These are phyloP conservation scores for Corchorus capsularis DNA, from an alignment of 345 rosid genomes.

Conservation along the genomic window DNA sequence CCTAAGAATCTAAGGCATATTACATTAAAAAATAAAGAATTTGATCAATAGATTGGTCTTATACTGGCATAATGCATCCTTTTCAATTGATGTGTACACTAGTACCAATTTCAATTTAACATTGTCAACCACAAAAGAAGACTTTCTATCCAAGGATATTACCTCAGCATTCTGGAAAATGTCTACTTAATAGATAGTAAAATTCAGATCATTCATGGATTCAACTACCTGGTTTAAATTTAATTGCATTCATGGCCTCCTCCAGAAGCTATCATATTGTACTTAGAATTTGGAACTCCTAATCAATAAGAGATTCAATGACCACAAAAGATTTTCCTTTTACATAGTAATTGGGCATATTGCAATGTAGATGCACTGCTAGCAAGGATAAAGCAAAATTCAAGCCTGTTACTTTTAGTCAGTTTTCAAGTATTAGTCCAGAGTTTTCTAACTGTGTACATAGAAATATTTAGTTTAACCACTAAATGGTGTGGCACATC, in stretches of 20 bases:
- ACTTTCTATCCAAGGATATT: not conserved
- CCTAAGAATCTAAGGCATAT: slow-evolving; percentile 6
- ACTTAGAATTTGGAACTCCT: not conserved
- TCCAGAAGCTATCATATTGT: not conserved
- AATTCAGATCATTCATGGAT: not conserved
- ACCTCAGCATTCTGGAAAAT: not conserved
- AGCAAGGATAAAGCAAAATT: slow-evolving; percentile 3
- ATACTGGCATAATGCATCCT: not conserved
- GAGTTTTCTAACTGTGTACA: not conserved
- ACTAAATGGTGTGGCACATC: not conserved
- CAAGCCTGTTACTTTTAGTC: not conserved
- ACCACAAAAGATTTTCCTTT: not conserved
- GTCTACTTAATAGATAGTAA: not conserved
- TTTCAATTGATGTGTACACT: not conserved
- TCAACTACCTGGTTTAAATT: not conserved
- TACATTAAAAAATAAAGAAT: not conserved
- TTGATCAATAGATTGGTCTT: not conserved
- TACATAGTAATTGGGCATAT: not conserved
- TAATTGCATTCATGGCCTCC: not conserved
- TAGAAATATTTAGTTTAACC: slow-evolving; percentile 2
- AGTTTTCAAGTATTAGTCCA: not conserved
- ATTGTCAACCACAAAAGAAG: not conserved
- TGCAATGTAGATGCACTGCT: not conserved
- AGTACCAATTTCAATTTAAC: not conserved
- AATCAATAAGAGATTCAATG: slow-evolving; percentile 16